These are phyloP conservation scores for Pseudogymnoascus sp. DNA, from an alignment of 2,329 filamentous ascomycete genomes.

Conservation along the genomic window DNA sequence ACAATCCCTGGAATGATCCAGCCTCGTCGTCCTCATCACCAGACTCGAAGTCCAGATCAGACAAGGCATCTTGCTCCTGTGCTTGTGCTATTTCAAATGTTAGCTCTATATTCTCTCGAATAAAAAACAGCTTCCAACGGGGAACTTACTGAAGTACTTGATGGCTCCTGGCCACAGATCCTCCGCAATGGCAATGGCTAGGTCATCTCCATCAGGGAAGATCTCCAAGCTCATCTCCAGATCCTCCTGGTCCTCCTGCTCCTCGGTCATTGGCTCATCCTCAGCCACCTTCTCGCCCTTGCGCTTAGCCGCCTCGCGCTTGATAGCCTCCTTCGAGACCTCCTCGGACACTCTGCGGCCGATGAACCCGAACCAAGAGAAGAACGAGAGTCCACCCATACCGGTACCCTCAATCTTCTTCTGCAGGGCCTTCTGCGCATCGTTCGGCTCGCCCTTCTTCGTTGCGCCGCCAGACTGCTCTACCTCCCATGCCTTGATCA, in stretches of 20 bases:
- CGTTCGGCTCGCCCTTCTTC: conserved; percentile 30
- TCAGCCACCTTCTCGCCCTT: conserved; percentile 34
- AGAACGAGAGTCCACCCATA: conserved; percentile 68
- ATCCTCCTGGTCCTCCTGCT: conserved; percentile 44
- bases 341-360: conserved; percentile 62
- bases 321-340: conserved; percentile 56
- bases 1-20: conserved; percentile 17
- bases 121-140: conserved; percentile 29
- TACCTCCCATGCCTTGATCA: conserved; percentile 60
- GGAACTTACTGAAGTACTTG: conserved; percentile 76
- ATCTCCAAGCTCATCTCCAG: conserved; percentile 68
- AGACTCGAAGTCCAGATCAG: conserved; percentile 64
- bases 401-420: conserved; percentile 50
- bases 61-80: conserved; percentile 58
- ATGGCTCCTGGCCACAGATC: conserved; percentile 85
- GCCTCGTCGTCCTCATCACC: conserved; percentile 46
- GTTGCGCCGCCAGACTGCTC: conserved; percentile 34
- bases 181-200: conserved; percentile 74
- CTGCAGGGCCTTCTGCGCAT: conserved; percentile 43
- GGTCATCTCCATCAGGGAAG: conserved; percentile 77
- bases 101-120: not conserved
- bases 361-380: conserved; percentile 78
- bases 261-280: conserved; percentile 33
- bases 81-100: conserved; percentile 50
- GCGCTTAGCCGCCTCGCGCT: conserved; percentile 53